Base-by-base conservation (phyloP, 441 rosid genomes). In the Caryocar brasiliense region DNA sequence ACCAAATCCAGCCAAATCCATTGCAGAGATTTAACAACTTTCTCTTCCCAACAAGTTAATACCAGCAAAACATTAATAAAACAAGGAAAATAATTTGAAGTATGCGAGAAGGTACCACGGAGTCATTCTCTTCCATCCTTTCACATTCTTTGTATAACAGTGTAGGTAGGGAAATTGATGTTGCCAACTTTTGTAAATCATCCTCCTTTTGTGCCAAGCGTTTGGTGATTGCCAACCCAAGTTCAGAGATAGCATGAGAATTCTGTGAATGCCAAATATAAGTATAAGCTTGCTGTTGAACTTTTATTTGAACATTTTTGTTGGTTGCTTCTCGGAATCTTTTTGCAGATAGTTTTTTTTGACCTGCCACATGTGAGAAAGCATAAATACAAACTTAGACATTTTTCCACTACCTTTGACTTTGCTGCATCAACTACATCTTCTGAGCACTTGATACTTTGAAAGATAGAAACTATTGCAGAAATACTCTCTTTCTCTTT, bases 211-310 rank as follows among this genome's bases (percentile, higher is more conserved):
- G 75, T 52, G 70, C 62, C 44, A 86, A 67, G 66, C 62, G 78
- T 72, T 77, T 85, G 65, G 62, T 66, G 39, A 85, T 74, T 22
- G 83, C 73, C 71, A 94, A 64, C 61, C 99, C 99, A 58, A 94
- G 82, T 64, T 83, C 99, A 76, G 85, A 83, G 54, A 94, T 71
- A 54, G 95, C 97, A 67, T 81, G 82, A 14, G 95, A 90, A 60
- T 79, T 94, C 99, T 94, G 96, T 46, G 35, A 64, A 65, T 46
- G 38, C 13, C 53, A 60, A 68, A 41, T 34, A 54, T 24, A 43
- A 1, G 27, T 4, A 62, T 63, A 46, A 71, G 65, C 26, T 59
- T 18, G 43, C 32, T 21, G 19, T 30, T 58, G 3, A 15, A 2
- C 37, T 10, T 27, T 35, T 38, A 40, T 29, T 8, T 2, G n/a